Conservation (phyloP, 345 rosid genomes). For the Brassica rapa region DNA sequence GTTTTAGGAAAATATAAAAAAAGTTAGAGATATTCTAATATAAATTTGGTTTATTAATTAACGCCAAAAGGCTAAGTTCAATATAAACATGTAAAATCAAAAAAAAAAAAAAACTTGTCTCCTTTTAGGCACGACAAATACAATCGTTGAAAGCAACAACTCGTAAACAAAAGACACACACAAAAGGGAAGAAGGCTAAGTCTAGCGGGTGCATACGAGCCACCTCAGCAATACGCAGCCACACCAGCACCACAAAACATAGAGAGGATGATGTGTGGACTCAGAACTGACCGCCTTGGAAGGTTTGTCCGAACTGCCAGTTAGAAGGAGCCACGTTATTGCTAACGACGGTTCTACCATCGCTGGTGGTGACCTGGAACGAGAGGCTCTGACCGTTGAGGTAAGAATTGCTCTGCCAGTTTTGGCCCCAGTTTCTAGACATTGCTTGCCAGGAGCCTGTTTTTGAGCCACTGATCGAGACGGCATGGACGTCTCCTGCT, state of each 20-base stretch:
- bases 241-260: conserved; percentile 24
- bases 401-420: conserved; percentile 94
- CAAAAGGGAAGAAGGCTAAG: conserved; percentile 16
- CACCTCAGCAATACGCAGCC: conserved; percentile 73
- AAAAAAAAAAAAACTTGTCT: background rate
- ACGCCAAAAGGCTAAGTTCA: no score
- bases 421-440: conserved; percentile 99
- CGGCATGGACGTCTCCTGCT: conserved; percentile 78
- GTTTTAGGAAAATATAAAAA: background rate
- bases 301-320: conserved; percentile 98
- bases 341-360: conserved; percentile 74
- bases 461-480: conserved; percentile 87
- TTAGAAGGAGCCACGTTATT: conserved; percentile 52
- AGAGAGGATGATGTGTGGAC: background rate
- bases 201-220: conserved; percentile 70
- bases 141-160: conserved; percentile 29
- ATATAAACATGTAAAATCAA: no score
- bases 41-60: background rate
- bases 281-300: conserved; percentile 61
- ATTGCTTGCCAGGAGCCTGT: conserved; percentile 78
- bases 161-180: background rate
- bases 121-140: conserved; percentile 7
- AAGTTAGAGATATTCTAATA: background rate
- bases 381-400: conserved; percentile 83
- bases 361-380: conserved; percentile 88